Evolutionary conservation across 805 yeast species (phyloP).

Genomic region (Saturnispora halmiae): DNA sequence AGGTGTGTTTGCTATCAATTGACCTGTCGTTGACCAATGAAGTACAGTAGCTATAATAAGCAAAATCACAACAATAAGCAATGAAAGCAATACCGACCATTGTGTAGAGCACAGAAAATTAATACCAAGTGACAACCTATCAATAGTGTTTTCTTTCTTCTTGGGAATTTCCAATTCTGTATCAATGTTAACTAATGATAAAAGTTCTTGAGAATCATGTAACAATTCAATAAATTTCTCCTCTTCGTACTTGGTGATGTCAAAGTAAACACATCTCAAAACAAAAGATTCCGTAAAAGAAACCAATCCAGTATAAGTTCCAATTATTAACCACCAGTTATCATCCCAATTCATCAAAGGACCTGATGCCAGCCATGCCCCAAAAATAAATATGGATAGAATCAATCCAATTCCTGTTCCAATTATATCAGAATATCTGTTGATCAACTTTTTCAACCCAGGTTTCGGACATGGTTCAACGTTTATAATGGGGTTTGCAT

Average conservation of each 20-base stretch:
- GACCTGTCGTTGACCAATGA: constrained; percentile 34
- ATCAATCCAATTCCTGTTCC: constrained; percentile 36
- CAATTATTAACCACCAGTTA: constrained; percentile 40
- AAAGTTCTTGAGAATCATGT: constrained; percentile 27
- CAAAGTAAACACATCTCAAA: constrained; percentile 31
- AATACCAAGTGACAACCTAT: constrained; percentile 18
- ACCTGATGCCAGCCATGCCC: constrained; percentile 33
- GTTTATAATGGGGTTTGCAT: constrained; percentile 21
- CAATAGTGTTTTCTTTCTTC: constrained; percentile 1
- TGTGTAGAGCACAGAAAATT: constrained; percentile 27
- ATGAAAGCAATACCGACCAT: constrained; percentile 26
- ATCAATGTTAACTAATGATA: constrained; percentile 23
- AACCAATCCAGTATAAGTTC: constrained; percentile 37
- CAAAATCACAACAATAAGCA: constrained; percentile 25
- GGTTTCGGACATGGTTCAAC: constrained; percentile 23
- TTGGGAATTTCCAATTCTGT: constrained; percentile 11
- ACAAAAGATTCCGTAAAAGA: constrained; percentile 38
- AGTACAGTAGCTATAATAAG: constrained; percentile 28
- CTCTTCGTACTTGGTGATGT: constrained; percentile 20
- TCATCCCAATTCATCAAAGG: constrained; percentile 29
- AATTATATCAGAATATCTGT: constrained; percentile 33
- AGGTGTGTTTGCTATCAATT: constrained; percentile 33
- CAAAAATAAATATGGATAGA: constrained; percentile 28
- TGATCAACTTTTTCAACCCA: constrained; percentile 13
- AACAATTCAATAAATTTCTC: constrained; percentile 23